Base-by-base conservation (phyloP, 139 green algal genomes). In the Chlorella sp. region DNA sequence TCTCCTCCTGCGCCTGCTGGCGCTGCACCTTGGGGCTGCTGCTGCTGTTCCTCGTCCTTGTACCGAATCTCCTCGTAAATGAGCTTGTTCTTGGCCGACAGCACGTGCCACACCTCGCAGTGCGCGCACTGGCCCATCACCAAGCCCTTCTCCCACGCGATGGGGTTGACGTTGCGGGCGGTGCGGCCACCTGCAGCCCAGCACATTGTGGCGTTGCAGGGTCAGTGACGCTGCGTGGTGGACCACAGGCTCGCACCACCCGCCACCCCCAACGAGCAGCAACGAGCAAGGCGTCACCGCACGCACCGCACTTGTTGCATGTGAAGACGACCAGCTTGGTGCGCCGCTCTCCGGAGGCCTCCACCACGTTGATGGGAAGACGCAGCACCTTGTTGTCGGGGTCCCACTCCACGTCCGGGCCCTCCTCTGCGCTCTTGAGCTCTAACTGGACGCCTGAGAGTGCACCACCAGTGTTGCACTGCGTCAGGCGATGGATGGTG, bases 231-330 rank as follows among this genome's bases (percentile, higher is more conserved):
- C n/a, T n/a, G n/a, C n/a, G n/a, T n/a, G n/a, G n/a, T n/a, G n/a
- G n/a, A n/a, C n/a, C n/a, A n/a, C n/a, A n/a, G n/a, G n/a, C n/a
- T n/a, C n/a, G n/a, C n/a, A n/a, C n/a, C n/a, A n/a, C n/a, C n/a
- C n/a, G n/a, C n/a, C n/a, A n/a, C n/a, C n/a, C n/a, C n/a, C n/a
- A n/a, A n/a, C n/a, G n/a, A n/a, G n/a, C n/a, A n/a, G n/a, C n/a
- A n/a, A n/a, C n/a, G n/a, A n/a, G n/a, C n/a, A n/a, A n/a, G n/a
- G n/a, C n/a, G n/a, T n/a, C n/a, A n/a, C n/a, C n/a, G n/a, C 31
- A 72, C 67, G 3, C 35, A 90, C 85, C 85, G 63, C 85, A 90
- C 62, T 86, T 83, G 67, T 90, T 83, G 73, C 85, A 90, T 1
- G 80, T 87, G 73, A 90, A 90, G 23, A 85, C 76, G 23, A 90